phyloP scores from a whole-genome alignment of 371 early-diverging fungal species.

The Syncephalastrum contaminatum region DNA sequence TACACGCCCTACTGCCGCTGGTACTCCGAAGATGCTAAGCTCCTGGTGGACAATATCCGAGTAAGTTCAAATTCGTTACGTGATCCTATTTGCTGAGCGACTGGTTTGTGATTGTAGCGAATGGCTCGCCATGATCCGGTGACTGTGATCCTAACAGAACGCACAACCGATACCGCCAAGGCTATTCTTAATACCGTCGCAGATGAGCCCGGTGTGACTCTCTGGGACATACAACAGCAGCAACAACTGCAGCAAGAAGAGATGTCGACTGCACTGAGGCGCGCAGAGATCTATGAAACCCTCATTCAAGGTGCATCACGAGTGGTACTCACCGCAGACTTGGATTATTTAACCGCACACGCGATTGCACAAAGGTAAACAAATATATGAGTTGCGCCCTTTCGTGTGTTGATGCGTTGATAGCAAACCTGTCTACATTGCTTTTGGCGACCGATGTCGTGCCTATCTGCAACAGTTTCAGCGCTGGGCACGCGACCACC shows the following conservation, averaged over 20 bases:
- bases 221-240: constrained; percentile 25
- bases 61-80: constrained; percentile 10
- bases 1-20: constrained; percentile 41
- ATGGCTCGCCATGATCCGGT: constrained; percentile 23
- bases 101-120: constrained; percentile 21
- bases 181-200: too few relatives aligned
- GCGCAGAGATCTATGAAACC: constrained; percentile 24
- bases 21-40: constrained; percentile 46
- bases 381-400: not conserved
- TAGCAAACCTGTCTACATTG: constrained; percentile 45
- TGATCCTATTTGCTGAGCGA: not conserved
- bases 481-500: constrained; percentile 35
- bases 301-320: constrained; percentile 27
- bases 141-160: constrained; percentile 37
- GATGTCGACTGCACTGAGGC: constrained; percentile 8
- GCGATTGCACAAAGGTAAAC: constrained; percentile 32
- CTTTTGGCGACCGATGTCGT: constrained; percentile 38
- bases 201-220: constrained; percentile 7
- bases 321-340: constrained; percentile 40
- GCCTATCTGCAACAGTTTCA: constrained; percentile 39
- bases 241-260: constrained; percentile 1
- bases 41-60: constrained; percentile 34
- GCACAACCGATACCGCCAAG: constrained; percentile 23
- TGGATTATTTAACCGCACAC: constrained; percentile 42
- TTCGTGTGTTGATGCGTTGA: not conserved